Percentiles rank a stretch among this genome's conserved stretches.
Conservation (phyloP, 2,329 filamentous ascomycete genomes). For the Podosphaera leucotricha region DNA sequence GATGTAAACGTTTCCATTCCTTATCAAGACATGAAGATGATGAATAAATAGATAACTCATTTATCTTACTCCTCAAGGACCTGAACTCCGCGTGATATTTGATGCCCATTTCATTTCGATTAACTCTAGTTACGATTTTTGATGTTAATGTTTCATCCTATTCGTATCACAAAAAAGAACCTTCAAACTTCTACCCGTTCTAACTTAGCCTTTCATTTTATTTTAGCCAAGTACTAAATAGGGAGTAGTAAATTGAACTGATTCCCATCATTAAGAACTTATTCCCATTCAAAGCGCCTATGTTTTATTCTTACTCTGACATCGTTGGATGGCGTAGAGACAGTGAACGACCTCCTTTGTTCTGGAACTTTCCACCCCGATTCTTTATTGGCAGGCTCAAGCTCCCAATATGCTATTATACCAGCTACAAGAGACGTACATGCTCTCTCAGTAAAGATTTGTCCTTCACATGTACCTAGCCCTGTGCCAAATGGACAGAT, state of each 20-base stretch:
- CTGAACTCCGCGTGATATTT: background rate
- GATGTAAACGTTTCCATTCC: background rate
- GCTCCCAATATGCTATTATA: conserved; percentile 31
- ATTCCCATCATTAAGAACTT: background rate
- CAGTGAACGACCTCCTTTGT: conserved; percentile 22
- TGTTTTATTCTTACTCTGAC: conserved; percentile 29
- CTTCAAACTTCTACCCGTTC: too few species aligned
- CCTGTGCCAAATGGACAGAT: conserved; percentile 27
- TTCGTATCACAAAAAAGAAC: too few species aligned
- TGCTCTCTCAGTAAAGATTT: conserved; percentile 25
- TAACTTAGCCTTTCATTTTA: too few species aligned
- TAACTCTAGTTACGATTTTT: too few species aligned
- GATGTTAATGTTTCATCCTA: too few species aligned
- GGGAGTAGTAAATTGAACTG: background rate
- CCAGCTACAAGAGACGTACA: conserved; percentile 26
- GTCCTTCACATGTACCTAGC: conserved; percentile 21
- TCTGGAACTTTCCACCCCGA: conserved; percentile 26
- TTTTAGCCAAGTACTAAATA: too few species aligned
- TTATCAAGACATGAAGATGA: background rate
- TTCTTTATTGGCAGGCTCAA: conserved; percentile 21
- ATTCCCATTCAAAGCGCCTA: conserved; percentile 12
- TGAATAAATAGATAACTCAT: background rate
- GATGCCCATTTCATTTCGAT: too few species aligned
- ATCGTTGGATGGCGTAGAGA: conserved; percentile 26
- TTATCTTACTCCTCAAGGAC: background rate